phyloP scores from a whole-genome alignment of 177 flowering plant species.

The Vitis hybrid region DNA sequence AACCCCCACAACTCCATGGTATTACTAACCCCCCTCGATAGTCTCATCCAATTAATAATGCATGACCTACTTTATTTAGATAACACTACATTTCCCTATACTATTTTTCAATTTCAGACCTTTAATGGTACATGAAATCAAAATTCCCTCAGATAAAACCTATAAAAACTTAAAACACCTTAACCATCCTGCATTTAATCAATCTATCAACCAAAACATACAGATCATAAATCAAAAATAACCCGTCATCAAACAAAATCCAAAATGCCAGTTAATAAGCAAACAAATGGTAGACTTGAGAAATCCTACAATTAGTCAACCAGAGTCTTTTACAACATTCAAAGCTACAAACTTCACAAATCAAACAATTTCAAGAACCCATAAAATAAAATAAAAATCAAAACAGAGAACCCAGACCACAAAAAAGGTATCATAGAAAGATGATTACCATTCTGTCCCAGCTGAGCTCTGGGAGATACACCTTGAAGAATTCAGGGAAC shows the following conservation, averaged over 20 bases:
- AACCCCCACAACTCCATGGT: no score
- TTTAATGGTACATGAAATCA: no score
- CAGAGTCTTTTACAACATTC: background rate
- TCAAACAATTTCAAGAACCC: background rate
- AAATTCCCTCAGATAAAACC: no score
- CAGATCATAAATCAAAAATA: background rate
- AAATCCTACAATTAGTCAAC: background rate
- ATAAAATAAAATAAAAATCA: background rate
- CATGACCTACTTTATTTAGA: no score
- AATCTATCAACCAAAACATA: no score
- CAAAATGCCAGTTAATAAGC: no score
- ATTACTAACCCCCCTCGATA: no score
- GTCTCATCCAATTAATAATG: no score
- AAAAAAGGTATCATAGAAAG: background rate
- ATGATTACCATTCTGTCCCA: background rate
- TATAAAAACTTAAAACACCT: background rate
- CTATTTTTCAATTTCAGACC: no score
- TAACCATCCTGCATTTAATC: no score
- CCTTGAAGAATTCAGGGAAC: background rate
- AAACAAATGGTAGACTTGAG: background rate
- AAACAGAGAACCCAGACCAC: background rate
- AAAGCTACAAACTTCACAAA: background rate
- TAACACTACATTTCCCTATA: no score
- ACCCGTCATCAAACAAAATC: background rate
- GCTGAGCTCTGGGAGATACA: background rate